Base-by-base conservation (phyloP, 139 green algal species). In the Picochlorum sp. region DNA sequence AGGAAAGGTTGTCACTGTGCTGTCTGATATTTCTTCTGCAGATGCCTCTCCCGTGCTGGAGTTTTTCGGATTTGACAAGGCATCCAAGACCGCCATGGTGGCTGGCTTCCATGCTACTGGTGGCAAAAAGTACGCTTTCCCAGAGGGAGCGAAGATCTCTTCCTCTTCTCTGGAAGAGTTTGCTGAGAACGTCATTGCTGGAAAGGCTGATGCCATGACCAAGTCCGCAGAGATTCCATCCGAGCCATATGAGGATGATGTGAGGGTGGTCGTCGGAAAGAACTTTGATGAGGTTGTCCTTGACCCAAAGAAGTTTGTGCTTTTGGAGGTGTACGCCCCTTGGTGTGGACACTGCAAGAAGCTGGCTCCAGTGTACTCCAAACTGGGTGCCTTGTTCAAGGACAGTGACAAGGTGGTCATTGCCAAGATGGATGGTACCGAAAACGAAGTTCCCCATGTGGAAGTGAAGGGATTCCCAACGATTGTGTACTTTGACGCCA, bases 21-120 rank as follows among this genome's bases (percentile, higher is more conserved):
- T 55, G 26, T 60, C 73, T 54, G 65, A 79, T 57, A 21, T 51
- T 9, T 61, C 63, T 34, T 26, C 30, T 38, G 41, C 63, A 37
- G 58, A 72, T 21, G 66, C 44, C 30, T 78, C 82, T 24, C 79
- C 83, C 28, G 81, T 94, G 5, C 67, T 86, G 23, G 82, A 90
- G 56, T 95, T 88, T 82, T 95, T 95, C 65, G 83, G 82, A 23
- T 58, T 94, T 23, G 72, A 81, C 59, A 81, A 74, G 14, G 70
- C 69, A 6, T 13, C 45, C 18, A 49, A 62, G 4, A 28, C 49
- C 3, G 74, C 77, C 4, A 63, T 82, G 65, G 50, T 92, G 47
- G 62, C 89, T 21, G 85, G 85, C 44, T 90, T 92, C 77, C 60
- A 82, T 37, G 81, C 83, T 78, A 68, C 75, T 34, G 79, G 74